Percentiles rank a stretch among this genome's conserved stretches.
phyloP scores from a whole-genome alignment of 352 stramenopile genomes.

The Pythium aquatile region DNA sequence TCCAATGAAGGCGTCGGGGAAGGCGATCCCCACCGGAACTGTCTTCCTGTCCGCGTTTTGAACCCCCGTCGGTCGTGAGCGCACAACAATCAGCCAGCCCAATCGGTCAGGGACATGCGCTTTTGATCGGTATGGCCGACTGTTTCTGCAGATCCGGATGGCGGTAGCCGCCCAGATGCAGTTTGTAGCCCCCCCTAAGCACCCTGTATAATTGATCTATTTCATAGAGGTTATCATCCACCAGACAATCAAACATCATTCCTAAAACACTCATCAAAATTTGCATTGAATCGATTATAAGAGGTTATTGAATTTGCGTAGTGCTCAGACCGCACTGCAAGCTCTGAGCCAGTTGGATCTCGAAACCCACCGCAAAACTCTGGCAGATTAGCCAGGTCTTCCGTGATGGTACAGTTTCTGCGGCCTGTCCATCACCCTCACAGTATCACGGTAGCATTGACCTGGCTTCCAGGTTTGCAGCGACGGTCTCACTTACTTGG shows the following conservation, averaged over 20 bases:
- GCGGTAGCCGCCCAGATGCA: neutral
- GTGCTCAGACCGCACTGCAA: too few species aligned
- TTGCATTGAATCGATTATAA: too few species aligned
- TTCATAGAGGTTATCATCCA: too few species aligned
- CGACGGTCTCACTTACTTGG: neutral
- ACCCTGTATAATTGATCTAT: too few species aligned
- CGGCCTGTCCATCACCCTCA: neutral
- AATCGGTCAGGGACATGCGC: too few species aligned
- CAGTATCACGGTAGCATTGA: neutral
- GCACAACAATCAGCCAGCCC: too few species aligned
- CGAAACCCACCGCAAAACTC: neutral
- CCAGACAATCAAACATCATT: too few species aligned
- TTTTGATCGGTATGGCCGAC: neutral
- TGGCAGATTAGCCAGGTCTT: neutral
- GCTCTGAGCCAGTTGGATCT: neutral
- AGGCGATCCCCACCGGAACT: neutral
- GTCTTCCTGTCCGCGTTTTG: neutral
- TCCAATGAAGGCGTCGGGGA: too few species aligned
- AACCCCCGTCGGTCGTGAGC: neutral
- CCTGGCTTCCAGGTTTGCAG: neutral
- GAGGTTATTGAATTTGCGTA: too few species aligned
- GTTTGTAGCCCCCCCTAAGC: too few species aligned
- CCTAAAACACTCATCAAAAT: too few species aligned
- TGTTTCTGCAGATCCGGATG: neutral
- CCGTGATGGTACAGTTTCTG: neutral